These are phyloP conservation scores for Candida insectorum DNA, from an alignment of 805 yeast genomes.

Conservation along the genomic window DNA sequence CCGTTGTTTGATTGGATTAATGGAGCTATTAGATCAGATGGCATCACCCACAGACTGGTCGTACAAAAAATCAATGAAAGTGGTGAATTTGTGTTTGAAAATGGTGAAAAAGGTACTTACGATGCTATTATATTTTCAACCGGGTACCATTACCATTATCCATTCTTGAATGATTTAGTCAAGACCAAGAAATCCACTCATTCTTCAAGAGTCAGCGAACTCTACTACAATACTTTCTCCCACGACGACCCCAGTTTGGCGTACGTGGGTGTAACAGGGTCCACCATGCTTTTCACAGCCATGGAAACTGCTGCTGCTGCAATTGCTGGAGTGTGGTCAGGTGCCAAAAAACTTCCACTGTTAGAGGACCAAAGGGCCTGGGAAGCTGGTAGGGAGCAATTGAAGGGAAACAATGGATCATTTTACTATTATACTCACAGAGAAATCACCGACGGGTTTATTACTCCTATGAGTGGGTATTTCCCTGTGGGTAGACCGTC, in stretches of 20 bases:
- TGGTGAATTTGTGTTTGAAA: constrained; percentile 23
- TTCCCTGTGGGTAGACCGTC: constrained; percentile 27
- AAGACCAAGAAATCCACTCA: neutral
- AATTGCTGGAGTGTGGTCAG: constrained; percentile 55
- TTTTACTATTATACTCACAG: constrained; percentile 34
- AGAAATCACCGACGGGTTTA: constrained; percentile 20
- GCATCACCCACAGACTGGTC: constrained; percentile 26
- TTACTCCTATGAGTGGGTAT: constrained; percentile 22
- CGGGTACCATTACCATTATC: constrained; percentile 48
- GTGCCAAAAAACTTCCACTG: constrained; percentile 34
- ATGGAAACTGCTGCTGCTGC: constrained; percentile 55
- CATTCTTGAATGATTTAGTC: constrained; percentile 28
- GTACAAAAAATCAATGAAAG: constrained; percentile 19
- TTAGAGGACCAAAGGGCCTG: constrained; percentile 36
- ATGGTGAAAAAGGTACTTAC: constrained; percentile 22
- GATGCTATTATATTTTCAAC: constrained; percentile 48
- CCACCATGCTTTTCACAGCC: constrained; percentile 45
- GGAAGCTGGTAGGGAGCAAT: constrained; percentile 23
- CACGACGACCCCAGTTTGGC: constrained; percentile 44
- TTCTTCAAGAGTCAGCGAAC: constrained; percentile 29
- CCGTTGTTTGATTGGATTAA: constrained; percentile 30
- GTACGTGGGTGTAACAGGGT: constrained; percentile 36
- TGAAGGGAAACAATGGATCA: constrained; percentile 17
- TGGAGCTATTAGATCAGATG: constrained; percentile 33
- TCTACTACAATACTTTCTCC: constrained; percentile 36